phyloP scores from a whole-genome alignment of 495 filamentous ascomycete genomes.

The Penicillium silybi region DNA sequence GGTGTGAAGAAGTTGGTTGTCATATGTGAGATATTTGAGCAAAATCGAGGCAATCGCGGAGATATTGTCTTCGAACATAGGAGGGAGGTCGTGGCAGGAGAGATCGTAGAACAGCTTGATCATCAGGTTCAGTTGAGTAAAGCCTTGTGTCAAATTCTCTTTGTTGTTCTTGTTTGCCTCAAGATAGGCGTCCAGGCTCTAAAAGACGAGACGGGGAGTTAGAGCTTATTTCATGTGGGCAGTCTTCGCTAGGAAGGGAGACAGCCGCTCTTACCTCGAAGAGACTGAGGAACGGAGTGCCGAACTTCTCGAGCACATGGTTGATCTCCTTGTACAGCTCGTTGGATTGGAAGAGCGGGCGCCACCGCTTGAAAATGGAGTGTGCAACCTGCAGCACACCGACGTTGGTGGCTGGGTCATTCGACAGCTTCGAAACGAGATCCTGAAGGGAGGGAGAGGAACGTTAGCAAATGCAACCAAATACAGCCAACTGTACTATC shows the following conservation, averaged over 20 bases:
- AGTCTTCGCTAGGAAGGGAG: not conserved
- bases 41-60: conserved; percentile 68
- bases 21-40: conserved; percentile 89
- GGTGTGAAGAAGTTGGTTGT: conserved; percentile 74
- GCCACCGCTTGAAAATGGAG: conserved; percentile 96
- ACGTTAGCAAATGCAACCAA: not conserved
- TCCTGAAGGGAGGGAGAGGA: conserved; percentile 47
- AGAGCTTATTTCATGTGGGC: not conserved
- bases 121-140: conserved; percentile 78
- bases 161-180: conserved; percentile 71
- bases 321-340: conserved; percentile 89
- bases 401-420: conserved; percentile 76
- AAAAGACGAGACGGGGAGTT: conserved; percentile 10
- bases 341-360: conserved; percentile 87
- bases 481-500: not conserved
- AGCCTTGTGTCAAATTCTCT: conserved; percentile 64
- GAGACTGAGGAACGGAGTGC: conserved; percentile 72
- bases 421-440: conserved; percentile 78
- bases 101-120: conserved; percentile 93
- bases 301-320: conserved; percentile 84
- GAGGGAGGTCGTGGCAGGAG: conserved; percentile 92
- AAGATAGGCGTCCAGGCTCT: conserved; percentile 76
- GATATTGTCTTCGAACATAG: conserved; percentile 85
- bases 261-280: conserved; percentile 54
- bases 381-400: conserved; percentile 96